Percentiles rank a stretch among this genome's conserved stretches.
Conservation (phyloP, 192 early-diverging fungal genomes). For the Diversispora epigaea region DNA sequence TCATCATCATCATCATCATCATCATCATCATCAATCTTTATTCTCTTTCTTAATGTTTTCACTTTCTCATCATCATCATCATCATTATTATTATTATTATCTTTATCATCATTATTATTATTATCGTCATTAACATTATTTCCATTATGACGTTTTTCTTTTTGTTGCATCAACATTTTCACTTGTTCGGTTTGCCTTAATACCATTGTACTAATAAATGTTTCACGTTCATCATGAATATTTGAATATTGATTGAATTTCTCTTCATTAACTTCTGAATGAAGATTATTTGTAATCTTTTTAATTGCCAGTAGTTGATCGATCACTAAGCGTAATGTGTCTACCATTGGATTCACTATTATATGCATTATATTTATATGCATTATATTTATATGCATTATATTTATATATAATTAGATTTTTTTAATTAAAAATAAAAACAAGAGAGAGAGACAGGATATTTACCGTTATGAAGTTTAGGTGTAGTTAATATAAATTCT, state of each 20-base stretch:
- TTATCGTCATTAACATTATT: too few species aligned
- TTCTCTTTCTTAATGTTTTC: too few species aligned
- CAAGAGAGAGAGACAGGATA: not conserved
- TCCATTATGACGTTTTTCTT: too few species aligned
- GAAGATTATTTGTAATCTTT: not conserved
- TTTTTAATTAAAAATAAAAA: not conserved
- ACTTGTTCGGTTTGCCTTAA: constrained; percentile 6
- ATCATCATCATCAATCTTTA: too few species aligned
- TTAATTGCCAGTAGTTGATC: constrained; percentile 19
- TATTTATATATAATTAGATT: not conserved
- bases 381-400: too few species aligned
- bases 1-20: too few species aligned
- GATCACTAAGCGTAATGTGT: not conserved
- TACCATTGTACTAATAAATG: constrained; percentile 13
- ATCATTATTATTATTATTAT: too few species aligned
- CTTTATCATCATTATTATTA: too few species aligned
- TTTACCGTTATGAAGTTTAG: constrained; percentile 2
- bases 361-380: not conserved
- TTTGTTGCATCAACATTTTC: not conserved
- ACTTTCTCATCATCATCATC: too few species aligned
- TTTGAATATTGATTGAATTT: not conserved
- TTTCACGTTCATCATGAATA: not conserved
- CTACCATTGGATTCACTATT: not conserved
- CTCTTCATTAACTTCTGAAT: not conserved
- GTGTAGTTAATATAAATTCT: not conserved